Base-by-base conservation (phyloP, 192 early-diverging fungal species). In the Jimgerdemannia flammicorona region DNA sequence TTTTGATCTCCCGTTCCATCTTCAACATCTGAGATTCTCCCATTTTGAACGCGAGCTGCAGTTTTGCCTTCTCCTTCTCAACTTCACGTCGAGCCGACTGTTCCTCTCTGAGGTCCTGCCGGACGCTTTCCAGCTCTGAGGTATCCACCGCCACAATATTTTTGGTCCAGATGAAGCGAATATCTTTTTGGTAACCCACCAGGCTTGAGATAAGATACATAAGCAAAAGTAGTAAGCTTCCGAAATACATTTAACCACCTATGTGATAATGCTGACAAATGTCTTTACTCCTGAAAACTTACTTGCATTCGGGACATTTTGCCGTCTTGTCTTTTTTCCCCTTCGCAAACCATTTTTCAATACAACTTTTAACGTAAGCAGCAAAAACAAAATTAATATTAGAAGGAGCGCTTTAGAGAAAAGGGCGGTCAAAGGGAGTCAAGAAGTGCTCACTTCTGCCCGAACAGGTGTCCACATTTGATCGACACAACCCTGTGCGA, bases 221-320 rank as follows among this genome's bases (percentile, higher is more conserved):
- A 19, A 49, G 11, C 20, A 43, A 49, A 66, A 39, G 3, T 9
- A 3, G 18, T 73, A 17, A 11, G 40, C 18, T 6, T 6, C 49
- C 8, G 49, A 0, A 59, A 59, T 59, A 59, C 6, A 14, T 59
- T 59, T 68, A 6, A 68, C 29, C 29, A 29, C 29, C 29, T 29
- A 29, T 29, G 29, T 0, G 29, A 29, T 29, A 29, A 29, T 29
- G 29, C 29, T 29, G 29, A 29, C 29, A 29, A 29, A 29, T 29
- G 29, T 29, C 29, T 29, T 29, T 29, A 29, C 29, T 29, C 29
- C 29, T 29, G 29, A 29, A 14, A 20, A 72, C 80, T 39, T 78
- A 81, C 80, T 82, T 82, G 81, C 81, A 82, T 64, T 82, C 81
- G n/a, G 81, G 81, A 69, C 81, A 82, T 66, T 79, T 79, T 17